Evolutionary conservation across 805 yeast genomes (phyloP).

Genomic region (Helenozyma baotianmanensis): DNA sequence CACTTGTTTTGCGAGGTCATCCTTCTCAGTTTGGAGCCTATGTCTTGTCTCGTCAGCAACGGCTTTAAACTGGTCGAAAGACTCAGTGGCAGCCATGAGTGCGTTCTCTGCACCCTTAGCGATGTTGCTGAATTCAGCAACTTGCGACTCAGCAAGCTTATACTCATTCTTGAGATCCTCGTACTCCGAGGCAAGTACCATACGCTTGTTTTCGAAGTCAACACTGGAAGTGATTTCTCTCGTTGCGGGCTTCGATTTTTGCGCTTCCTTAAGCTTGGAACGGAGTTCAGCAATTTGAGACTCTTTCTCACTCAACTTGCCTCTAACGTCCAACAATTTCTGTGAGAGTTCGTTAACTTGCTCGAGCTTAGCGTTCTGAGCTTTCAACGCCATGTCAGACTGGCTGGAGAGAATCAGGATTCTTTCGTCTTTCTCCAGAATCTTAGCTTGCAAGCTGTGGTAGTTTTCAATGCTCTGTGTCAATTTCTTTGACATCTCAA

Average conservation of each 20-base stretch:
- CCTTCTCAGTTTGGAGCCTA: conserved; percentile 21
- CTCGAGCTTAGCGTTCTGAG: conserved; percentile 48
- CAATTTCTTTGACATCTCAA: conserved; percentile 47
- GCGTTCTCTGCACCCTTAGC: conserved; percentile 67
- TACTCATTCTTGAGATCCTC: conserved; percentile 51
- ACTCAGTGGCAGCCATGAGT: conserved; percentile 46
- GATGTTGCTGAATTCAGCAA: conserved; percentile 57
- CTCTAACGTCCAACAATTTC: conserved; percentile 40
- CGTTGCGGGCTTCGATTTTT: conserved; percentile 9
- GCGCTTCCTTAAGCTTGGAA: conserved; percentile 24
- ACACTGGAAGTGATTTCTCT: not conserved
- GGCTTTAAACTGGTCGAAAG: conserved; percentile 42
- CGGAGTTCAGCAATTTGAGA: conserved; percentile 35
- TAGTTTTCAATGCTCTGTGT: conserved; percentile 46
- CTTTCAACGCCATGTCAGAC: conserved; percentile 48
- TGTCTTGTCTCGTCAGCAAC: conserved; percentile 21
- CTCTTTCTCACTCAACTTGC: conserved; percentile 40
- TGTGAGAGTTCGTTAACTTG: conserved; percentile 53
- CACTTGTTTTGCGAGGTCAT: conserved; percentile 18
- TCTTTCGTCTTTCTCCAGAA: conserved; percentile 52
- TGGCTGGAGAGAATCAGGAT: conserved; percentile 51
- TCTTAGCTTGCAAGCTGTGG: conserved; percentile 39
- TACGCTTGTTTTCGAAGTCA: not conserved
- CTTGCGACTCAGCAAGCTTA: conserved; percentile 51
- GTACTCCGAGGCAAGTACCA: conserved; percentile 25